phyloP scores from a whole-genome alignment of 441 rosid genomes.

The Erodium chrysanthum region DNA sequence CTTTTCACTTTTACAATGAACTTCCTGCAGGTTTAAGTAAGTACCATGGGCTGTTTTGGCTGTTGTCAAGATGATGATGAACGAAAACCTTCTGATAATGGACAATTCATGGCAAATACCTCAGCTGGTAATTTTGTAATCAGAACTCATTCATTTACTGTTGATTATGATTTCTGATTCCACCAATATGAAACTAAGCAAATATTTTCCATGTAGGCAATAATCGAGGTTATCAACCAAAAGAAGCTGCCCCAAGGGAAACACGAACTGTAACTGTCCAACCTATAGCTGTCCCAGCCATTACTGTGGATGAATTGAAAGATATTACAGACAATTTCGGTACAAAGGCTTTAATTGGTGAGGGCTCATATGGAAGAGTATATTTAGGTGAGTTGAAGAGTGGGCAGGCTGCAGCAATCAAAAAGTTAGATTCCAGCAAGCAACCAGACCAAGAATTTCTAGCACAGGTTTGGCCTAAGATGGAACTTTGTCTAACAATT shows the following conservation, averaged over 20 bases:
- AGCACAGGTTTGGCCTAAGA: constrained; percentile 35
- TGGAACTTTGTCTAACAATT: not conserved
- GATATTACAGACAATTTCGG: too few species aligned
- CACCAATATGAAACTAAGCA: constrained; percentile 6
- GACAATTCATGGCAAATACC: constrained; percentile 29
- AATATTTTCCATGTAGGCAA: constrained; percentile 23
- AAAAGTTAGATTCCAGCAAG: constrained; percentile 54
- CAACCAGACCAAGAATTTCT: constrained; percentile 50
- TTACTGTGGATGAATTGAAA: constrained; percentile 38
- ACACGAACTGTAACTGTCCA: constrained; percentile 27
- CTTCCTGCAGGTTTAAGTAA: constrained; percentile 18
- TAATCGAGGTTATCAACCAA: constrained; percentile 26
- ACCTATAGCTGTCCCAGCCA: constrained; percentile 37
- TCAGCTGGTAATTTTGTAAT: constrained; percentile 27
- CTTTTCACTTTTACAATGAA: constrained; percentile 1
- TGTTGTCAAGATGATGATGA: constrained; percentile 43
- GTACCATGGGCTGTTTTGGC: constrained; percentile 45
- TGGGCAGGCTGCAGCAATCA: constrained; percentile 45
- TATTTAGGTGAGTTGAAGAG: constrained; percentile 40
- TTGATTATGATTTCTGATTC: not conserved
- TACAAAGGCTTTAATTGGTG: too few species aligned
- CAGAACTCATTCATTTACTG: not conserved
- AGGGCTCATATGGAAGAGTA: constrained; percentile 57
- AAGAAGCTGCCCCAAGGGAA: constrained; percentile 31
- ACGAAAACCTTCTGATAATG: constrained; percentile 36